These are phyloP conservation scores for Adansonia digitata DNA, from an alignment of 345 rosid species.

Conservation along the genomic window DNA sequence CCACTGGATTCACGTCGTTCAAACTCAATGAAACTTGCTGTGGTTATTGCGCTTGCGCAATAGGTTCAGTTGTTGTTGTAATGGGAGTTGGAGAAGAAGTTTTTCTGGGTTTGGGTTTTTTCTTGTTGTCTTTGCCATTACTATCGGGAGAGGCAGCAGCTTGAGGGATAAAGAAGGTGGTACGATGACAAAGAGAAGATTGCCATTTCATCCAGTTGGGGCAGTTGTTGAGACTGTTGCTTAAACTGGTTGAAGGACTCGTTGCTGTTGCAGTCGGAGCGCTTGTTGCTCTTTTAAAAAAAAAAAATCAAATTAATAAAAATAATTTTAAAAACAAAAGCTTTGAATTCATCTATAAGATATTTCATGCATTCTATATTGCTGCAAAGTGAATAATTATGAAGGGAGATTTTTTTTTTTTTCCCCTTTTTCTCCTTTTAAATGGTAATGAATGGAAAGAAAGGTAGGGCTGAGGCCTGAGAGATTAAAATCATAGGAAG, in stretches of 20 bases:
- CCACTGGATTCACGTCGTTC: conserved; percentile 88
- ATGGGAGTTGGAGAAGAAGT: background rate
- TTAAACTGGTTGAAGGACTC: conserved; percentile 6
- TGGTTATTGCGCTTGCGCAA: background rate
- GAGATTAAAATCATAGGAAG: background rate
- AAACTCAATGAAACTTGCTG: conserved; percentile 43
- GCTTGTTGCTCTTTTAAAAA: background rate
- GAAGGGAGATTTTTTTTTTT: background rate
- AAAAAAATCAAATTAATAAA: no score
- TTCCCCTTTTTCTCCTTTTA: no score
- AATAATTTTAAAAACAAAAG: no score
- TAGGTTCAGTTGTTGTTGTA: conserved; percentile 10
- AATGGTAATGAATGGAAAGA: background rate
- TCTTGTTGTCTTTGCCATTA: conserved; percentile 20
- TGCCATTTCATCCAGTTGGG: conserved; percentile 16
- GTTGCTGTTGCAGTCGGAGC: conserved; percentile 3
- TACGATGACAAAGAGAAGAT: background rate
- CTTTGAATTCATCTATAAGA: background rate
- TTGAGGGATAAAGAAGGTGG: conserved; percentile 24
- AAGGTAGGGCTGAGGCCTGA: background rate
- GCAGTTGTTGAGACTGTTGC: conserved; percentile 7
- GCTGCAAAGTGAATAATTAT: conserved; percentile 6
- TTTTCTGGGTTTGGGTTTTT: conserved; percentile 22
- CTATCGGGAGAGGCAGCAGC: conserved; percentile 34
- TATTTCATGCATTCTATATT: background rate